These are phyloP conservation scores for Zymoseptoria brevis DNA, from an alignment of 2,329 filamentous ascomycete species.

Conservation along the genomic window DNA sequence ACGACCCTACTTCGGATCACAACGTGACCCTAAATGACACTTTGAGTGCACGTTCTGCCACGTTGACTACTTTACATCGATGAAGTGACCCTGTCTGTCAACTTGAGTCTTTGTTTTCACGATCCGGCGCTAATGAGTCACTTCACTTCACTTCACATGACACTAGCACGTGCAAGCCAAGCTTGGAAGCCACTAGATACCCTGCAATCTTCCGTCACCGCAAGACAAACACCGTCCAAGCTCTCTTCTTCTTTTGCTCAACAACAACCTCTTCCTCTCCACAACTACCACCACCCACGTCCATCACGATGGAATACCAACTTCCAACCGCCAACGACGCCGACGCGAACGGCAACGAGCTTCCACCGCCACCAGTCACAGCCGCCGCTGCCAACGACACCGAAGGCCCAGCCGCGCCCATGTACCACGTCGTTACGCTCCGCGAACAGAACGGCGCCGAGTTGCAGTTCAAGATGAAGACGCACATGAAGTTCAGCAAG, in stretches of 20 bases:
- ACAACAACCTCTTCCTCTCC: neutral
- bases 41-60: no score
- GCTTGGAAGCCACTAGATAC: neutral
- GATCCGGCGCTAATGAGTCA: no score
- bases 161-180: neutral
- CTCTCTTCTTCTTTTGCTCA: neutral
- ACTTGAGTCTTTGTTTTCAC: no score
- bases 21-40: no score
- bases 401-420: neutral
- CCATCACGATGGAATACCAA: neutral
- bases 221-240: neutral
- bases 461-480: constrained; percentile 20
- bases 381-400: neutral
- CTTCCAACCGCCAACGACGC: neutral
- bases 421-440: constrained; percentile 11
- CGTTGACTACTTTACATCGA: no score
- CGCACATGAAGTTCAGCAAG: constrained; percentile 17
- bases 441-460: constrained; percentile 11
- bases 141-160: neutral
- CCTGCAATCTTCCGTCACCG: neutral
- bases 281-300: neutral
- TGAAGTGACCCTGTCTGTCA: no score
- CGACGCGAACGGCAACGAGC: constrained; percentile 2
- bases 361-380: neutral
- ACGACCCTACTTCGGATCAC: no score